Percentiles rank a stretch among this genome's conserved stretches.
phyloP scores from a whole-genome alignment of 805 yeast genomes.

The Hanseniaspora nectarophila region DNA sequence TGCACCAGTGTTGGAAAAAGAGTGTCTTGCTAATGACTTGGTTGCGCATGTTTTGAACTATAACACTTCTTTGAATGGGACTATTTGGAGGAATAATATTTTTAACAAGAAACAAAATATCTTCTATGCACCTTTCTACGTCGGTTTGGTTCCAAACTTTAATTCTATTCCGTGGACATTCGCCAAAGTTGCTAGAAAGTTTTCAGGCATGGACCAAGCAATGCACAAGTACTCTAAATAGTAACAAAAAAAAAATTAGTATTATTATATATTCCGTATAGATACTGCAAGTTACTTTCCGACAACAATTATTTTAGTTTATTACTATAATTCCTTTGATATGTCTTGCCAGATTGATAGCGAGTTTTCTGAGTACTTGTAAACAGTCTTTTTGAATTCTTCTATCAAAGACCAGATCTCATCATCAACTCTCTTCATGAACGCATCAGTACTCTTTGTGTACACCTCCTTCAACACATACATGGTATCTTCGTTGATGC shows the following conservation, averaged over 20 bases:
- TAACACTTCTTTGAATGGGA: slow-evolving; percentile 51
- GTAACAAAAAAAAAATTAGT: too few species aligned
- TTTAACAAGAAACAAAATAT: slow-evolving; percentile 55
- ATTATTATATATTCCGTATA: not conserved
- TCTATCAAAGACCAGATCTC: slow-evolving; percentile 1
- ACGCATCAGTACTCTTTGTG: not conserved
- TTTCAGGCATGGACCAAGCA: slow-evolving; percentile 52
- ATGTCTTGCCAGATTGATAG: not conserved
- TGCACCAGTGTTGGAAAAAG: slow-evolving; percentile 75
- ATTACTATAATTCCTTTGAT: not conserved
- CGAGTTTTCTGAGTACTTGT: not conserved
- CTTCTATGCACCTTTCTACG: slow-evolving; percentile 64
- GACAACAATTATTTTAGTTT: not conserved
- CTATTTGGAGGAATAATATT: slow-evolving; percentile 45
- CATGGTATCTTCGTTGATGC: slow-evolving; percentile 7
- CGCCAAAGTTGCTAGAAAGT: slow-evolving; percentile 29
- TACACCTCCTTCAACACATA: slow-evolving; percentile 7
- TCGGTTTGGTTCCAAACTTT: slow-evolving; percentile 57
- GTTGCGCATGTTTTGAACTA: slow-evolving; percentile 48
- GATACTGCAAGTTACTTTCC: not conserved
- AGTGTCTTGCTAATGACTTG: slow-evolving; percentile 48
- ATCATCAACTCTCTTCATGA: slow-evolving; percentile 5
- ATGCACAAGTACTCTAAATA: not conserved
- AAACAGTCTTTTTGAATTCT: not conserved
- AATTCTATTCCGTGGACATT: slow-evolving; percentile 61